Evolutionary conservation across 2,329 filamentous ascomycete species (phyloP), one percentile per base, ranked within the genome.

Genomic region (Didymella lethalis): DNA sequence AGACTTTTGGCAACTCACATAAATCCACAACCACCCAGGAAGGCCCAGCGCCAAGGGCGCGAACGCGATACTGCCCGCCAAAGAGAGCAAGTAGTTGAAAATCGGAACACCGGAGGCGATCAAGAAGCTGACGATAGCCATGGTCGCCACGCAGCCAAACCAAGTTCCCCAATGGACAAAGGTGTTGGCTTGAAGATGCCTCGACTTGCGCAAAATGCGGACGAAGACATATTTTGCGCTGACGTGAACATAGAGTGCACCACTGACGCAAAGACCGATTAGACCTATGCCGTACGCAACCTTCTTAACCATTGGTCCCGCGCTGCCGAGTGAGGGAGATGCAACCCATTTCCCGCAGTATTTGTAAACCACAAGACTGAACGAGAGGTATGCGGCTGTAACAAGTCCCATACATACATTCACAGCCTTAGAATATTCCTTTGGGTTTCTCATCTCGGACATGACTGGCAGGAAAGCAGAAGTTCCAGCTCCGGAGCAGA

Each of bases 381-480:
- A 86, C 31, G 82, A 80, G 11, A 88, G 77, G 66, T 89, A 89
- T 0, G 83, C 82, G 0, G 82, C 81, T 0, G 82, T 84, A 4
- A 87, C 85, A 45, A 88, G 72, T 8, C 75, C 79, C 85, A 87
- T 87, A 72, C 84, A 86, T 14, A 83, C 73, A 66, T 83, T 87
- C 0, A 89, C 78, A 0, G 87, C 83, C 71, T 88, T 88, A 59
- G 81, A 81, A 72, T 85, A 89, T 64, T 88, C 84, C 20, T 78
- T 79, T 0, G 87, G 86, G 29, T 81, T 79, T 28, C 61, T 79
- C 86, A 90, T 90, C 75, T 90, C 88, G 0, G 83, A 85, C 52
- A 89, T 89, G 57, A 90, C 85, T 4, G 86, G 85, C 1, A 89
- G 75, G 67, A 88, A 89, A 1, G 85, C 85, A 0, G 82, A 84